Base-by-base conservation (phyloP, 306 rosid species). In the Sicyos edulis region DNA sequence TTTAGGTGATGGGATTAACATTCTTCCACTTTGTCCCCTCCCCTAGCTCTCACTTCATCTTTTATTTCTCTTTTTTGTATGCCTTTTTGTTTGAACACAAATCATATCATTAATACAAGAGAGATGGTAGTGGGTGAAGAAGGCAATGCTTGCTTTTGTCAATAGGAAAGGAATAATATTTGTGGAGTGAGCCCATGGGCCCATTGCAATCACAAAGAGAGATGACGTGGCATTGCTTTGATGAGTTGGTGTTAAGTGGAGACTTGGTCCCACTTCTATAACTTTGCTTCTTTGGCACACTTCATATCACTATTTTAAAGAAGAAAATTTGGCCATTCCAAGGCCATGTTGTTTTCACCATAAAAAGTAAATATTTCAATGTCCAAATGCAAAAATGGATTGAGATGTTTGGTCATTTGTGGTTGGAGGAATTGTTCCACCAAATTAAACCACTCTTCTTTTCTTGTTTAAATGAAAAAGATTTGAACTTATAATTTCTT, bases 1-100 rank as follows among this genome's bases (percentile, higher is more conserved):
- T 86, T 88, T 92, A 82, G 88, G 73, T 84, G 89, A 92, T 88
- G 88, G 84, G 86, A 92, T 88, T 87, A 90, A 85, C 96, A 88
- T 92, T 77, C 96, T 75, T 92, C 98, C 98, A 88, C 98, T 92
- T 88, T 92, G 98, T 90, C 98, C 88, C 96, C 90, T 81, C 54
- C 20, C 16, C 72, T 16, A 21, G 47, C 16, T 34, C 45, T 37
- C 54, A 5, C 78, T 70, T 69, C 29, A 29, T 22, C 12, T 71
- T 65, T 65, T 63, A 10, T 1, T 1, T 59, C 53, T 77, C 24
- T 44, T 42, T 47, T 15, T 57, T 67, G 69, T 73, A 55, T 73
- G 65, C 75, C 73, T 73, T 71, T 76, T 81, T 79, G 24, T 70
- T 81, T 76, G 57, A 62, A 72, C 76, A 37, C 15, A 19, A 21